phyloP scores from a whole-genome alignment of 768 basidiomycete genomes.

The Amanita molliuscula region DNA sequence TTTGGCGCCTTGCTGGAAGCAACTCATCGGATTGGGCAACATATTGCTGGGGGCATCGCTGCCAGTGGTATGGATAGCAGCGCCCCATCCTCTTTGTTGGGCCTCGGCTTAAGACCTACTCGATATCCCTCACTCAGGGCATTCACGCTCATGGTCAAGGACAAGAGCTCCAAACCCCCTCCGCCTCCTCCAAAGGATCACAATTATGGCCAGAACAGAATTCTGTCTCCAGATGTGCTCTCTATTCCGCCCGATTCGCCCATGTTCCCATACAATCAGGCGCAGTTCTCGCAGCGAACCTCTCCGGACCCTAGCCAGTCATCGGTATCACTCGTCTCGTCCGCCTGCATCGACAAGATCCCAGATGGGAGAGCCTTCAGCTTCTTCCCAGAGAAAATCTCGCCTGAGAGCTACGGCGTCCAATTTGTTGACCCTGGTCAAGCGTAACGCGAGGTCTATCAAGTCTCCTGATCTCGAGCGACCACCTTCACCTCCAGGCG shows the following conservation, averaged over 20 bases:
- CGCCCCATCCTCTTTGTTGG: slow-evolving; percentile 14
- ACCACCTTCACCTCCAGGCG: slow-evolving; percentile 24
- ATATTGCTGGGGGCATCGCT: not conserved
- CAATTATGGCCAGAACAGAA: slow-evolving; percentile 35
- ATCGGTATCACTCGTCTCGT: slow-evolving; percentile 26
- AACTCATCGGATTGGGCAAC: not conserved
- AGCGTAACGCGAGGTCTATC: slow-evolving; percentile 20
- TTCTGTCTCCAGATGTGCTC: slow-evolving; percentile 34
- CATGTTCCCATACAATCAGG: slow-evolving; percentile 24
- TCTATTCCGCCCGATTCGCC: slow-evolving; percentile 30
- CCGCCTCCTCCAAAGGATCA: slow-evolving; percentile 59
- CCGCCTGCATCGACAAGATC: slow-evolving; percentile 20
- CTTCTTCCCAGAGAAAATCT: not conserved
- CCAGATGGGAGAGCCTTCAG: slow-evolving; percentile 12
- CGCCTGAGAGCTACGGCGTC: slow-evolving; percentile 23
- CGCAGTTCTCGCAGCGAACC: slow-evolving; percentile 21
- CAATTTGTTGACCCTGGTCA: slow-evolving; percentile 33
- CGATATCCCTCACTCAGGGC: slow-evolving; percentile 24
- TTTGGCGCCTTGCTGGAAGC: no score
- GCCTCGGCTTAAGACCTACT: slow-evolving; percentile 13
- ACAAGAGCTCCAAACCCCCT: slow-evolving; percentile 30
- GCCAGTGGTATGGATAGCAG: slow-evolving; percentile 16
- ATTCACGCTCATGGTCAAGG: slow-evolving; percentile 20
- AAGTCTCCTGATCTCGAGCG: slow-evolving; percentile 14
- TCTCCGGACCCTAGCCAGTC: slow-evolving; percentile 24